Evolutionary conservation across 768 basidiomycete species (phyloP), one percentile per base, ranked within the genome.

Genomic region (Mycena indigotica): DNA sequence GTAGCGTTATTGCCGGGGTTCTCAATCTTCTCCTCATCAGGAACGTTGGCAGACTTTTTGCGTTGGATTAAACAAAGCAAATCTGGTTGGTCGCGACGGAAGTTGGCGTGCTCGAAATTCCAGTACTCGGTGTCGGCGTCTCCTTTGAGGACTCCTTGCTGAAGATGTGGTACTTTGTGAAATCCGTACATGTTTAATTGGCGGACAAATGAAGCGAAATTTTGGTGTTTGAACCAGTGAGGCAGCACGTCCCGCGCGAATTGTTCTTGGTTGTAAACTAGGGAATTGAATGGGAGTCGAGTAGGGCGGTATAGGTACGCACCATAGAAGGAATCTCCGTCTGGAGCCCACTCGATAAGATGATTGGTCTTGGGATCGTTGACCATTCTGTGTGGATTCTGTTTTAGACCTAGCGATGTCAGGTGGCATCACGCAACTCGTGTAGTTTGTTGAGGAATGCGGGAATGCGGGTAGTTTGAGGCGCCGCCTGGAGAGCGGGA

Each of bases 101-200:
- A 99, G 71, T 92, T 86, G 3, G 87, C 84, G 70, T 97, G 93
- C 58, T 86, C 86, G 73, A 98, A 99, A 71, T 98, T 93, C 88
- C 89, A 91, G 53, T 87, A 83, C 67, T 95, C 93, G 45, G 83
- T 85, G 61, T 89, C 89, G 52, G 83, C 78, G 56, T 95, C 92
- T 70, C 85, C 83, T 68, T 87, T 89, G 60, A 98, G 81, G 25
- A 93, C 94, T 45, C 95, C 95, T 71, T 96, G 92, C 67, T 96
- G 95, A 19, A 98, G 85, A 69, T 98, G 95, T 0, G 95, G 95
- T 46, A 98, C 93, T 77, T 91, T 91, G 81, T 92, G 91, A 71
- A 95, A 94, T 53, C 92, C 92, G 72, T 95, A 97, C 91, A 95
- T 95, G 80, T 95, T 97, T 63, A 95, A 80, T 69, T 97, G 93